Conservation (phyloP, 139 green algal species). For the Spirogloea muscicola region DNA sequence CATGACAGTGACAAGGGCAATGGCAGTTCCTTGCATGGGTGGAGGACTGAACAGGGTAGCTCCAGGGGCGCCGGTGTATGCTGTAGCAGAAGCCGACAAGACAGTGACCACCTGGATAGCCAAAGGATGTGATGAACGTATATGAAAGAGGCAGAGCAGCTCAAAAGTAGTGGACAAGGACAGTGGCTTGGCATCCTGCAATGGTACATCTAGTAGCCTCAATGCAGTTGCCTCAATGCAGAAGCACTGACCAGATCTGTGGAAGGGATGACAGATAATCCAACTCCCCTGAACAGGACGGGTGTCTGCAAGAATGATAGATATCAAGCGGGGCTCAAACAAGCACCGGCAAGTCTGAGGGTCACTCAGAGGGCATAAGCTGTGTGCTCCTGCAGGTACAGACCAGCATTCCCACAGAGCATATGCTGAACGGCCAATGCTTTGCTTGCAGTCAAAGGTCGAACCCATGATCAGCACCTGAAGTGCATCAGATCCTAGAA, state of each 20-base stretch:
- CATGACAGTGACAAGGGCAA: slow-evolving; percentile 58
- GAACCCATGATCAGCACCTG: not conserved
- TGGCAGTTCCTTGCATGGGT: slow-evolving; percentile 48
- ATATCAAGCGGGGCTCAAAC: not conserved
- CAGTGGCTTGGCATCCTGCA: not conserved
- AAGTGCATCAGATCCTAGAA: slow-evolving; percentile 14
- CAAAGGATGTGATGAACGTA: not conserved
- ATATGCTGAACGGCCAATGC: not conserved
- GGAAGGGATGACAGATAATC: slow-evolving; percentile 22
- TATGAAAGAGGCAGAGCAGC: not conserved
- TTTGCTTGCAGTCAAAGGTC: not conserved
- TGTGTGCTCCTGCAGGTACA: not conserved
- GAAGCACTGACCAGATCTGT: slow-evolving; percentile 21
- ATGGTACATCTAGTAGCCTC: not conserved
- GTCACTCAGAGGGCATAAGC: not conserved
- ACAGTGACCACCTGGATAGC: slow-evolving; percentile 40
- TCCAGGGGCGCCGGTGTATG: slow-evolving; percentile 22
- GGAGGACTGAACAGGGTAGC: not conserved
- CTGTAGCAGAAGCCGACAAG: slow-evolving; percentile 27
- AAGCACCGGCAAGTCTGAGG: not conserved
- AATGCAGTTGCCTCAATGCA: not conserved
- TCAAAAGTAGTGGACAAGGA: not conserved
- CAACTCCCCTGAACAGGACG: slow-evolving; percentile 35
- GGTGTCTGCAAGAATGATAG: slow-evolving; percentile 26
- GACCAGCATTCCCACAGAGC: not conserved